phyloP scores from a whole-genome alignment of 2,329 filamentous ascomycete species.

The Onygenales sp. region DNA sequence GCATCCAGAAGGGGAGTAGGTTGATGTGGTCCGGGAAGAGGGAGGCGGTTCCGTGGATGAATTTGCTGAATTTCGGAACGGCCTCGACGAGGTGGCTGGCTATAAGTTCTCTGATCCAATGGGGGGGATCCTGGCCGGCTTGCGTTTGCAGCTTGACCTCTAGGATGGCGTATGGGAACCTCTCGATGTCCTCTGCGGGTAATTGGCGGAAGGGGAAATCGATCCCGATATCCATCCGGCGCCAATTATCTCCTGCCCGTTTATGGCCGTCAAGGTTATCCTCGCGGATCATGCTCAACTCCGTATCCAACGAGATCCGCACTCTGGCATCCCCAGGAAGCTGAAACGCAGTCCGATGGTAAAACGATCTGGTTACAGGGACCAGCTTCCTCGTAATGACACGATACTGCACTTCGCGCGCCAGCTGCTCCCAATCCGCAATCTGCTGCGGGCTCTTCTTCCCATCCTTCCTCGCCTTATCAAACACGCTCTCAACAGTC shows the following conservation, averaged over 20 bases:
- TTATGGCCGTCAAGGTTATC: constrained; percentile 79
- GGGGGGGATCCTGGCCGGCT: constrained; percentile 84
- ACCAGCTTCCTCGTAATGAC: constrained; percentile 76
- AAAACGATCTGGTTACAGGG: constrained; percentile 91
- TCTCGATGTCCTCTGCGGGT: constrained; percentile 71
- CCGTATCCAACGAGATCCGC: constrained; percentile 91
- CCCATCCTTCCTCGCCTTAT: constrained; percentile 89
- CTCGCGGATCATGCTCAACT: constrained; percentile 88
- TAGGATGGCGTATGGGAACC: constrained; percentile 91
- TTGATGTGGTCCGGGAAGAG: constrained; percentile 82
- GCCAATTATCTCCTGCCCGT: constrained; percentile 82
- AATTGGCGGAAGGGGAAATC: constrained; percentile 91
- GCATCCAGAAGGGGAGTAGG: constrained; percentile 91
- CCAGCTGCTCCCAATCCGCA: constrained; percentile 76
- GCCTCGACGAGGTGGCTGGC: constrained; percentile 92
- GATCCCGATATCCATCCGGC: constrained; percentile 93
- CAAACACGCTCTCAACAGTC: constrained; percentile 80
- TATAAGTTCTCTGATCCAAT: constrained; percentile 92
- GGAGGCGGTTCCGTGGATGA: constrained; percentile 87
- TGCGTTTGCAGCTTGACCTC: constrained; percentile 98
- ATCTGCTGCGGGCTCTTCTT: constrained; percentile 92
- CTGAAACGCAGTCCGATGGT: constrained; percentile 96
- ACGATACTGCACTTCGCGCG: constrained; percentile 87
- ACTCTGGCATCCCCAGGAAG: constrained; percentile 92
- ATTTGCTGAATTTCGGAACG: constrained; percentile 99